phyloP scores from a whole-genome alignment of 169 alveolate species.

The Cystoisospora suis region DNA sequence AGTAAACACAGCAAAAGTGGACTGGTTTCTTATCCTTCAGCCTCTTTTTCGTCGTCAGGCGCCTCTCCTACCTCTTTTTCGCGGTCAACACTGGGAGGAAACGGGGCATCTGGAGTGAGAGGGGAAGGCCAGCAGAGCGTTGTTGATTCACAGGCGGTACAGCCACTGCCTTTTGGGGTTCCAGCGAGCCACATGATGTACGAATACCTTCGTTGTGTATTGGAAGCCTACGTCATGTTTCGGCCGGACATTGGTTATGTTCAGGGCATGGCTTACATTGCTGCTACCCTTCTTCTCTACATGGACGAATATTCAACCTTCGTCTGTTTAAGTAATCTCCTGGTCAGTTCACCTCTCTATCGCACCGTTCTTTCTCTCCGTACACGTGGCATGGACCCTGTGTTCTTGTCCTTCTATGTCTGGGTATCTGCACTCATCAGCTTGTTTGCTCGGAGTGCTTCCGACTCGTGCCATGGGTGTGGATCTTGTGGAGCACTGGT shows the following conservation, averaged over 20 bases:
- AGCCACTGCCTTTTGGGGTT: slow-evolving; percentile 53
- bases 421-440: no score
- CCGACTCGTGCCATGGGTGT: no score
- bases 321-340: slow-evolving; percentile 79
- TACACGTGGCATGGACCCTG: no score
- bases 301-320: slow-evolving; percentile 82
- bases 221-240: slow-evolving; percentile 79
- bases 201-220: slow-evolving; percentile 73
- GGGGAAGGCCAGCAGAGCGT: background rate
- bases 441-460: no score
- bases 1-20: no score
- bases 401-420: no score
- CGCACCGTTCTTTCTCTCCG: no score
- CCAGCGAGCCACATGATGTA: slow-evolving; percentile 64
- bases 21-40: background rate
- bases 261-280: slow-evolving; percentile 84
- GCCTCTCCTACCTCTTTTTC: background rate
- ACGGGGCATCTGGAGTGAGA: background rate
- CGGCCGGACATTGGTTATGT: slow-evolving; percentile 87
- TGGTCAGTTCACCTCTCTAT: slow-evolving; percentile 74
- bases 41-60: background rate
- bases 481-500: no score
- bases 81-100: background rate
- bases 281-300: slow-evolving; percentile 78
- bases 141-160: slow-evolving; percentile 46